phyloP scores from a whole-genome alignment of 352 stramenopile genomes.

The Globisporangium viniferum region DNA sequence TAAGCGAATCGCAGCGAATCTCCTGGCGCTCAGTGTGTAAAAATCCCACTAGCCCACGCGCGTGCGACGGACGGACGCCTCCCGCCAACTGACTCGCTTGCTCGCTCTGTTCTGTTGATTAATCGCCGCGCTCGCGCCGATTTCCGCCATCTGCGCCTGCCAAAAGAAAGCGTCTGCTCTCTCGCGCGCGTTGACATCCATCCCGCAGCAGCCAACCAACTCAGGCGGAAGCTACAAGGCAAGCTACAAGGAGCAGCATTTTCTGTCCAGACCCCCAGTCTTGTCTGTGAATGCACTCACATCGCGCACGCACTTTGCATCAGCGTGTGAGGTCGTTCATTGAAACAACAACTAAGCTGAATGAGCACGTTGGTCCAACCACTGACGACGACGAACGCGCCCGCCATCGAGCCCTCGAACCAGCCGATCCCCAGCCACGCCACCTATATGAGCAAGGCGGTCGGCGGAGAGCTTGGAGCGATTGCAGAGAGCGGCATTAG shows the following conservation, averaged over 20 bases:
- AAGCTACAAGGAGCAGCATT: neutral
- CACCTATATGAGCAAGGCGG: conserved; percentile 16
- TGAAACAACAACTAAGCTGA: conserved; percentile 1
- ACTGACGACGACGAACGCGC: conserved; percentile 7
- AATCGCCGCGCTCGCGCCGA: neutral
- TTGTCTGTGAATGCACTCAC: neutral
- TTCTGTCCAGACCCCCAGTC: neutral
- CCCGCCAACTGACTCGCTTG: neutral
- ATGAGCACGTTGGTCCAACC: conserved; percentile 10
- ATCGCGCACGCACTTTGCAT: neutral
- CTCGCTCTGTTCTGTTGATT: neutral
- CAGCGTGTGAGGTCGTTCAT: neutral
- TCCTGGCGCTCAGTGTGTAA: neutral
- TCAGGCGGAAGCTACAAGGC: neutral
- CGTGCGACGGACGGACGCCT: neutral
- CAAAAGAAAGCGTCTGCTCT: neutral
- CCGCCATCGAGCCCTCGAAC: conserved; percentile 21
- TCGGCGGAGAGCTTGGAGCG: neutral
- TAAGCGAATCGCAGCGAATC: conserved; percentile 8
- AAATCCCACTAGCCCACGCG: conserved; percentile 4
- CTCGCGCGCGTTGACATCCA: neutral
- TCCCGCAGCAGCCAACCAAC: neutral
- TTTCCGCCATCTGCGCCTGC: neutral
- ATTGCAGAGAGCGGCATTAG: conserved; percentile 1
- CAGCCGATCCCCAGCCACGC: conserved; percentile 12